Evolutionary conservation across 257 asterid species (phyloP).

Genomic region (Solanum chaucha): DNA sequence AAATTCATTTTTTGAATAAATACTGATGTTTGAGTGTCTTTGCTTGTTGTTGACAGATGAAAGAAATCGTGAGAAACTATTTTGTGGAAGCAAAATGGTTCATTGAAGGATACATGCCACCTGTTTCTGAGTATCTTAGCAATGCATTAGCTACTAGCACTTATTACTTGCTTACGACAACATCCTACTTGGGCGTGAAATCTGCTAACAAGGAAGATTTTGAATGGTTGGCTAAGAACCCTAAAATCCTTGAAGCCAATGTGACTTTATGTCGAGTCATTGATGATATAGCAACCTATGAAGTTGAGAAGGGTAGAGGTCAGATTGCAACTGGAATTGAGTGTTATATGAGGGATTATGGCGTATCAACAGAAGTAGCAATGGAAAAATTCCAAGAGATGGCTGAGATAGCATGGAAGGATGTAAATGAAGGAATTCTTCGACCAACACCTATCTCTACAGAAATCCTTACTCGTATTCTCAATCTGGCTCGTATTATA

Average conservation of each 20-base stretch:
- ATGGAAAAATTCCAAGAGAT: constrained; percentile 14
- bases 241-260: not conserved
- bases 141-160: not conserved
- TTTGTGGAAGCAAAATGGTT: not conserved
- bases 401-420: constrained; percentile 41
- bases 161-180: constrained; percentile 11
- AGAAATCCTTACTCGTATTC: constrained; percentile 10
- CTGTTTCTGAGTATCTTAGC: not conserved
- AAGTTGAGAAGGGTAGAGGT: constrained; percentile 38
- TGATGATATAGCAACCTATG: not conserved
- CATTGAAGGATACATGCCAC: constrained; percentile 18
- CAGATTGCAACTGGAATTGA: constrained; percentile 38
- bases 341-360: constrained; percentile 35
- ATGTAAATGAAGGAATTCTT: constrained; percentile 28
- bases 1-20: constrained; percentile 12
- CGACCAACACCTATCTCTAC: constrained; percentile 3
- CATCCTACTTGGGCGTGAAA: constrained; percentile 27
- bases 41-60: not conserved
- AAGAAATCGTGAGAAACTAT: not conserved
- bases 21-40: constrained; percentile 4
- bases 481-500: constrained; percentile 21
- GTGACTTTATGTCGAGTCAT: not conserved
- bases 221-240: not conserved
- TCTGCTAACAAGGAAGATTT: not conserved
- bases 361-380: constrained; percentile 27